Evolutionary conservation across 257 asterid species (phyloP).

Genomic region (Hygrophila difformis): DNA sequence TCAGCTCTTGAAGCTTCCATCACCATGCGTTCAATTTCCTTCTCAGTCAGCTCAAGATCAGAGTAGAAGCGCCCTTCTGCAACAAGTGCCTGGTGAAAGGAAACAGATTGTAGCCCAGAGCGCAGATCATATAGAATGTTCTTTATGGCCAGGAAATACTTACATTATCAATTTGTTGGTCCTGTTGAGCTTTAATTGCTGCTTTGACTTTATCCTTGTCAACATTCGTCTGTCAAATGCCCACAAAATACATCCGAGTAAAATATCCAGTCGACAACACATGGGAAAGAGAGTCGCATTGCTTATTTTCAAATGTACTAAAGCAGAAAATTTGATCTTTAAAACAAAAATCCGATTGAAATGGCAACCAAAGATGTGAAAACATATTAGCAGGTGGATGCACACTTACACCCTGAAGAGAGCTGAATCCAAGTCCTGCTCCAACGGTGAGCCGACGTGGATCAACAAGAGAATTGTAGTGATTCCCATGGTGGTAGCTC

Average conservation of each 20-base stretch:
- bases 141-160: conserved; percentile 14
- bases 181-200: conserved; percentile 96
- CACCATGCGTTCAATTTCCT: conserved; percentile 96
- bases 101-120: neutral
- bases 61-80: conserved; percentile 98
- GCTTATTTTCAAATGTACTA: too few relatives aligned
- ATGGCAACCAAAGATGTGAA: neutral
- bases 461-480: conserved; percentile 94
- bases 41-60: conserved; percentile 93
- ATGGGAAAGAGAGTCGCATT: neutral
- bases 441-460: conserved; percentile 80
- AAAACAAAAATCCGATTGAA: too few relatives aligned
- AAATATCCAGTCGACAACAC: too few relatives aligned
- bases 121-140: neutral
- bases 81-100: conserved; percentile 66
- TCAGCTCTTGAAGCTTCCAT: conserved; percentile 97
- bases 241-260: neutral
- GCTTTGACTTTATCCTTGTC: conserved; percentile 94
- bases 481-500: conserved; percentile 94
- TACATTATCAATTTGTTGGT: conserved; percentile 92
- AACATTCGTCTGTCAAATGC: conserved; percentile 41
- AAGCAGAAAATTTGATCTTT: too few relatives aligned
- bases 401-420: conserved; percentile 76
- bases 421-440: conserved; percentile 91
- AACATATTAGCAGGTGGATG: conserved; percentile 2